Conservation (phyloP, 2,329 filamentous ascomycete species). For the Epichloe gansuensis region DNA sequence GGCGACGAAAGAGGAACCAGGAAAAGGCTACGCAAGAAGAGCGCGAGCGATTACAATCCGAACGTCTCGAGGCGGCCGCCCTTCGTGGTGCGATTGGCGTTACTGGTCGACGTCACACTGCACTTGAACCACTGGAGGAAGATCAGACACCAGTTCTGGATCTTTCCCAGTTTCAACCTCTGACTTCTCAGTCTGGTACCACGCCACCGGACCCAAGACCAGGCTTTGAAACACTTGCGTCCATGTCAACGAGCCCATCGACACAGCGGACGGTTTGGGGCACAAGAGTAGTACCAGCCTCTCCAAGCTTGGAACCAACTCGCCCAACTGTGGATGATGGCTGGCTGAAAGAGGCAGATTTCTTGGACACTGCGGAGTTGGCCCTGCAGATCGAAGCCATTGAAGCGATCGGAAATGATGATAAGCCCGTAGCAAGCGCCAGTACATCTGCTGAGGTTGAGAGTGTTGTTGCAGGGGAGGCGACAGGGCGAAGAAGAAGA, state of each 20-base stretch:
- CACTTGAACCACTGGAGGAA: constrained; percentile 26
- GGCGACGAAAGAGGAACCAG: constrained; percentile 60
- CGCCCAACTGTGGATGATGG: constrained; percentile 51
- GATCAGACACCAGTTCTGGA: constrained; percentile 31
- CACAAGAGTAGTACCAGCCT: constrained; percentile 55
- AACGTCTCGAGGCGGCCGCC: constrained; percentile 63
- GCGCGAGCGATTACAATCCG: constrained; percentile 69
- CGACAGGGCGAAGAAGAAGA: constrained; percentile 45
- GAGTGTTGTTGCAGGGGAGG: constrained; percentile 18
- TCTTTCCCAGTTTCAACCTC: constrained; percentile 52
- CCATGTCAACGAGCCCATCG: constrained; percentile 70
- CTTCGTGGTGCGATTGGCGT: constrained; percentile 40
- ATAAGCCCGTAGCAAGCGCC: constrained; percentile 7
- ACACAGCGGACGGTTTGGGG: constrained; percentile 81
- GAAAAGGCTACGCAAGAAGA: constrained; percentile 83
- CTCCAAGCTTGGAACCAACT: constrained; percentile 38
- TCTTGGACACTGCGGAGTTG: constrained; percentile 51
- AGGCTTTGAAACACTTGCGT: constrained; percentile 58
- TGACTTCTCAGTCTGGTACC: constrained; percentile 37
- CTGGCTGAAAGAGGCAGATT: constrained; percentile 73
- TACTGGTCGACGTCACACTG: constrained; percentile 19
- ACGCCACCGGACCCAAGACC: constrained; percentile 45
- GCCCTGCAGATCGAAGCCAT: constrained; percentile 47
- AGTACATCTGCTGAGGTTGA: constrained; percentile 7
- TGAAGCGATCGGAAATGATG: constrained; percentile 24